These are phyloP conservation scores for Pilatotrama ljubarskyi DNA, from an alignment of 768 basidiomycete genomes.

Conservation along the genomic window DNA sequence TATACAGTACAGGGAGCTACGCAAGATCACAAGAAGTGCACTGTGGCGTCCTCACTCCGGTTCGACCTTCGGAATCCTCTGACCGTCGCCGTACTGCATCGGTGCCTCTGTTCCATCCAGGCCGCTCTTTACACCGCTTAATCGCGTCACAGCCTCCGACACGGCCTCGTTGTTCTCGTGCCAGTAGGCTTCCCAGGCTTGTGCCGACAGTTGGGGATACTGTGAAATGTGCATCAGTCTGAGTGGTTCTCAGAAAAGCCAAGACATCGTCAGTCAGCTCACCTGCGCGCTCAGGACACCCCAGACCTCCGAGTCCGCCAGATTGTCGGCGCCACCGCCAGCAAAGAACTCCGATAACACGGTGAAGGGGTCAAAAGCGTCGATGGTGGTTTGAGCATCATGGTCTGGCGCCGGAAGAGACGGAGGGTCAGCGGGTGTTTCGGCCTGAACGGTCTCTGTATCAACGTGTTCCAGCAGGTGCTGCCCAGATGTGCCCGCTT, in stretches of 20 bases:
- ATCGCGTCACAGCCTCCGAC: background rate
- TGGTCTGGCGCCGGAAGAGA: background rate
- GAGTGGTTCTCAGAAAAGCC: background rate
- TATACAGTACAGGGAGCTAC: background rate
- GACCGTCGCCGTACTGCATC: background rate
- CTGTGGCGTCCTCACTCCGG: background rate
- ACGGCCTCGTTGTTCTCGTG: background rate
- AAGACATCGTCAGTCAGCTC: background rate
- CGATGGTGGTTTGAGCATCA: background rate
- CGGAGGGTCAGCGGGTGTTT: background rate
- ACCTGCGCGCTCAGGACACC: conserved; percentile 48
- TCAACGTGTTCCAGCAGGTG: background rate
- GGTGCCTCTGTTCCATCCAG: background rate
- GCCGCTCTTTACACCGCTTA: background rate
- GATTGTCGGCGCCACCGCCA: conserved; percentile 47
- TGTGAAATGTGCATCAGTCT: background rate
- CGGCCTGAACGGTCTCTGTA: background rate
- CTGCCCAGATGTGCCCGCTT: conserved; percentile 26
- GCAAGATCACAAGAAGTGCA: background rate
- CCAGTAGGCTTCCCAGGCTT: conserved; percentile 8
- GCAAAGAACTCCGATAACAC: conserved; percentile 57
- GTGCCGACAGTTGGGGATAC: conserved; percentile 4
- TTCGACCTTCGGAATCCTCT: background rate
- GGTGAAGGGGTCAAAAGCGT: conserved; percentile 43
- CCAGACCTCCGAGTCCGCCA: conserved; percentile 54